These are phyloP conservation scores for Geosmithia morbida DNA, from an alignment of 2,329 filamentous ascomycete species.

Conservation along the genomic window DNA sequence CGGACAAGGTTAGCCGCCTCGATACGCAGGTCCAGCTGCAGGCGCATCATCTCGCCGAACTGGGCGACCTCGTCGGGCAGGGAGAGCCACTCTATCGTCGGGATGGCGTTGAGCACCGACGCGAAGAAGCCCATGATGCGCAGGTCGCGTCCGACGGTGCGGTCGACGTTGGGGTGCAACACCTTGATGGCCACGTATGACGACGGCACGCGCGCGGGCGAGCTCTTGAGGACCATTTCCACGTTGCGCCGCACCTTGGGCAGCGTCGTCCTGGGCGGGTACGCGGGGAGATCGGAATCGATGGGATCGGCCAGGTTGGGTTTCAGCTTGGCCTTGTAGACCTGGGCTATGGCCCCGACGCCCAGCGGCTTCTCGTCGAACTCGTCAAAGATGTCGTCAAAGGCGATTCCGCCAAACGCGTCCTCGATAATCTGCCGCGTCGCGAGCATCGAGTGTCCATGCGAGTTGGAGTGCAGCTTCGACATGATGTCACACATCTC, in stretches of 20 bases:
- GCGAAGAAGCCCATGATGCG: slow-evolving; percentile 93
- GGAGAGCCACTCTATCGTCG: slow-evolving; percentile 94
- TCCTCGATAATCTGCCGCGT: slow-evolving; percentile 68
- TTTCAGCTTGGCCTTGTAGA: slow-evolving; percentile 90
- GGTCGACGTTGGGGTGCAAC: slow-evolving; percentile 80
- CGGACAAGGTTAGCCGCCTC: slow-evolving; percentile 80
- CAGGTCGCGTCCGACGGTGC: slow-evolving; percentile 77
- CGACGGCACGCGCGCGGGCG: slow-evolving; percentile 73
- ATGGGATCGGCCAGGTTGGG: slow-evolving; percentile 55
- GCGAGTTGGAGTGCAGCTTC: slow-evolving; percentile 84
- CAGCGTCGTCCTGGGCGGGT: slow-evolving; percentile 9
- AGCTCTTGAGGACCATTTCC: slow-evolving; percentile 73
- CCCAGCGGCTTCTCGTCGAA: slow-evolving; percentile 83
- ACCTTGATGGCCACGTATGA: slow-evolving; percentile 94
- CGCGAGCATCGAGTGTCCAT: slow-evolving; percentile 69
- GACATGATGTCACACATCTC: slow-evolving; percentile 92
- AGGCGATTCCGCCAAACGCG: slow-evolving; percentile 84
- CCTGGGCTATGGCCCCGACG: slow-evolving; percentile 92
- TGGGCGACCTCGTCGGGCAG: slow-evolving; percentile 87
- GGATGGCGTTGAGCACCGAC: slow-evolving; percentile 65
- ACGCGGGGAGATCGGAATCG: slow-evolving; percentile 40
- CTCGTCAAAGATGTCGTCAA: slow-evolving; percentile 93
- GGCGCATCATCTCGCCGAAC: slow-evolving; percentile 96
- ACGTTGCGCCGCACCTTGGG: slow-evolving; percentile 57
- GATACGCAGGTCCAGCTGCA: slow-evolving; percentile 92